Base-by-base conservation (phyloP, 2,329 filamentous ascomycete species). In the Exophiala alcalophila region DNA sequence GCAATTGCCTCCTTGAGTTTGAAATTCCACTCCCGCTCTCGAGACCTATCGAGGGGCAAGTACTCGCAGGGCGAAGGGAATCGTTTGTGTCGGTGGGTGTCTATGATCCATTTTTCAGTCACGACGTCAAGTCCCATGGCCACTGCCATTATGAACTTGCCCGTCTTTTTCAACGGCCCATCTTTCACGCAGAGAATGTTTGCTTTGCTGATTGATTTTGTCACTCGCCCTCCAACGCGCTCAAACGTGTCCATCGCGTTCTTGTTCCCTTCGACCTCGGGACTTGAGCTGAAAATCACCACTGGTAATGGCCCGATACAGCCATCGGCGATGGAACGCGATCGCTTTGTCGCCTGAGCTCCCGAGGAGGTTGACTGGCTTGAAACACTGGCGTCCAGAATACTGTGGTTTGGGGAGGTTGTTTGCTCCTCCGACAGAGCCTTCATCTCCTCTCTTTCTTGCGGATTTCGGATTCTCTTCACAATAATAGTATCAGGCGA, bases 81-180 rank as follows among this genome's bases (percentile, higher is more conserved):
- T 3, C 50, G 43, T 2, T 55, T 57, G n/a, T 57, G 50, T 23
- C 61, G 57, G 11, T 61, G 57, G 18, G 66, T 70, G 3, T 68
- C 61, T 0, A 49, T 35, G 4, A 74, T 55, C 72, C 72, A 75
- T 3, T 62, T 54, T 40, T 74, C 69, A 1, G 65, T 69, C 2
- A 74, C 65, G 20, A 76, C 65, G 3, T 61, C 58, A 33, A 69
- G 66, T 8, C 69, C 69, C 1, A 63, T 53, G 8, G 66, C 62
- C 5, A 74, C 57, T 3, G 66, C 61, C 11, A 65, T 60, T 4
- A 75, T 57, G 3, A 75, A 57, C 42, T 74, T 75, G 11, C 62
- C 56, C 1, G 70, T 71, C 32, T 66, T 69, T 21, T 60, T 58
- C 2, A 74, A 52, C 9, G 60, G 52, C 5, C 61, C 61, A 18